Evolutionary conservation across 2,329 filamentous ascomycete genomes (phyloP).

Genomic region (Rhinocladiella mackenziei): DNA sequence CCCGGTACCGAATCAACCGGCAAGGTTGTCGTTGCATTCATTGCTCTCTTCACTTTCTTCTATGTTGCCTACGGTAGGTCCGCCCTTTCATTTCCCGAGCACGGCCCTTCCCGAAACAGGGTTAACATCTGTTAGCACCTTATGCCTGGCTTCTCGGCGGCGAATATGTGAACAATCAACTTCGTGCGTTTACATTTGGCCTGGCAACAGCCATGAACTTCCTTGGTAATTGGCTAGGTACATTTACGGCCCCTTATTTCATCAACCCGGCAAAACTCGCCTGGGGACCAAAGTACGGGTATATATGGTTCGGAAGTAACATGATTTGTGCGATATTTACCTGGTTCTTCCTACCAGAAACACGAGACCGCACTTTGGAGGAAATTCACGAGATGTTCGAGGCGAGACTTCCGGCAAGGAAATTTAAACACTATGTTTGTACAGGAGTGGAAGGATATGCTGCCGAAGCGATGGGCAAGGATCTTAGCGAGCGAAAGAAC

Average conservation of each 20-base stretch:
- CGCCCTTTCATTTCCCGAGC: neutral
- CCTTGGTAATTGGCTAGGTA: conserved; percentile 40
- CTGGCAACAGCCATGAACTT: conserved; percentile 41
- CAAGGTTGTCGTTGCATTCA: conserved; percentile 18
- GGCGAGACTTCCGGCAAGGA: conserved; percentile 36
- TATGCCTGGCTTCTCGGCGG: conserved; percentile 40
- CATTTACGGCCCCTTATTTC: conserved; percentile 43
- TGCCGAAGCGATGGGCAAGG: conserved; percentile 16
- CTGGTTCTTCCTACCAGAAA: conserved; percentile 45
- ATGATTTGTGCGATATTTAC: conserved; percentile 35
- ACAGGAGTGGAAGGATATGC: conserved; percentile 28
- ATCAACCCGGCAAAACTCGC: conserved; percentile 41
- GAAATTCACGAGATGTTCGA: conserved; percentile 34
- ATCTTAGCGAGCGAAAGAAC: conserved; percentile 11
- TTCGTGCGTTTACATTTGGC: conserved; percentile 41
- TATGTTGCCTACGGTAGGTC: conserved; percentile 20
- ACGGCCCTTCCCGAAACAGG: neutral
- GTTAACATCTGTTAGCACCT: conserved; percentile 8
- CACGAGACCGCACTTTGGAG: conserved; percentile 46
- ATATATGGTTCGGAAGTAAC: conserved; percentile 43
- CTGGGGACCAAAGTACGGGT: conserved; percentile 36
- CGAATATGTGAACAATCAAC: conserved; percentile 40
- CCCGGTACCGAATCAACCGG: conserved; percentile 12
- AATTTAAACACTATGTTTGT: conserved; percentile 38
- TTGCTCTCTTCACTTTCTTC: conserved; percentile 19